A percentile compares a stretch with the other conserved stretches of the same genome.
Evolutionary conservation across 345 rosid genomes (phyloP).

Genomic region (Gossypium thurberi): DNA sequence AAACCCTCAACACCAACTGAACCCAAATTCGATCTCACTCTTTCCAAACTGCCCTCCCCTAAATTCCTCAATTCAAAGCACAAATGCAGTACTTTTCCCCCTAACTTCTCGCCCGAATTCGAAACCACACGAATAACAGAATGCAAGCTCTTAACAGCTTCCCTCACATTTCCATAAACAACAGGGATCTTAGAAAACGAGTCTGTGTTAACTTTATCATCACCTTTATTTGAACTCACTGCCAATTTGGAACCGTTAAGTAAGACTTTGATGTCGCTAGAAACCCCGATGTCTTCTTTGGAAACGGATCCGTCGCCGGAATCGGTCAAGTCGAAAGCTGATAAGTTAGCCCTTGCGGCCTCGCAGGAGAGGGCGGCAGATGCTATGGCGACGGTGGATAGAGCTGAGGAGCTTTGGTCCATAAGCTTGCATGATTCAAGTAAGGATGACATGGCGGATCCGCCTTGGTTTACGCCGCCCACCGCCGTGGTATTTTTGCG

Average conservation of each 20-base stretch:
- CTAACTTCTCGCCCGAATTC: slow-evolving; percentile 40
- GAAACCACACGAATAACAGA: slow-evolving; percentile 38
- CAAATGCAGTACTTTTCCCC: slow-evolving; percentile 32
- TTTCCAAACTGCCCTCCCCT: slow-evolving; percentile 46
- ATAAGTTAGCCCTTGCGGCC: slow-evolving; percentile 43
- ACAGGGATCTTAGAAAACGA: slow-evolving; percentile 42
- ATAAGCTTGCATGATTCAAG: slow-evolving; percentile 50
- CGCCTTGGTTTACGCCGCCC: background rate
- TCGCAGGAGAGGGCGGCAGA: slow-evolving; percentile 77
- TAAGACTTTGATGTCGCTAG: slow-evolving; percentile 68
- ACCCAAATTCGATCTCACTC: slow-evolving; percentile 40
- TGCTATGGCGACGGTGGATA: slow-evolving; percentile 46
- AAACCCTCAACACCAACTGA: slow-evolving; percentile 30
- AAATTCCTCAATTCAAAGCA: slow-evolving; percentile 32
- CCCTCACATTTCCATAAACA: slow-evolving; percentile 57
- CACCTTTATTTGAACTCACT: slow-evolving; percentile 19
- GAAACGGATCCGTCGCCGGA: slow-evolving; percentile 61
- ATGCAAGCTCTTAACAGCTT: slow-evolving; percentile 49
- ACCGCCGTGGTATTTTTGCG: background rate
- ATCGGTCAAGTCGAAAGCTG: slow-evolving; percentile 44
- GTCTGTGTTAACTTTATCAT: slow-evolving; percentile 22
- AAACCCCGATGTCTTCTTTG: slow-evolving; percentile 60
- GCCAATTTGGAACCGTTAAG: slow-evolving; percentile 63
- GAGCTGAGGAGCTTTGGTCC: slow-evolving; percentile 45
- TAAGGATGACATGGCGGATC: slow-evolving; percentile 18